A percentile compares a stretch with the other conserved stretches of the same genome.
phyloP scores from a whole-genome alignment of 257 asterid genomes.

The Rauvolfia tetraphylla region DNA sequence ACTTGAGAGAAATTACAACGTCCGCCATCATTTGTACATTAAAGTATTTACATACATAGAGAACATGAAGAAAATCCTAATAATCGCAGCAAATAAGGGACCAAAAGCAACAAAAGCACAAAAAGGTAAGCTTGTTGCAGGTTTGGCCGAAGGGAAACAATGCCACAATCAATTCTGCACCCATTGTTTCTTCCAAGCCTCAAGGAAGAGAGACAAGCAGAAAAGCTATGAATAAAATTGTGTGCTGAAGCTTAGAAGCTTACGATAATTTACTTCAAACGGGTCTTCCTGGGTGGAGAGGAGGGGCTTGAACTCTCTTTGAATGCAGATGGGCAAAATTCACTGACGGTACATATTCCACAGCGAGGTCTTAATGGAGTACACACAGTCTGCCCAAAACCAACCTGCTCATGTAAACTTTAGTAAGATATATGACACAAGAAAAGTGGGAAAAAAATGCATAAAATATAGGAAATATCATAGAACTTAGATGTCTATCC shows the following conservation, averaged over 20 bases:
- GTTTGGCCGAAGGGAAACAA: neutral
- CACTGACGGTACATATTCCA: constrained; percentile 55
- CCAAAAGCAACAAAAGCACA: neutral
- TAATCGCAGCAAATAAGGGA: neutral
- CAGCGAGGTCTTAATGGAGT: constrained; percentile 90
- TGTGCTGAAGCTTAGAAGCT: neutral
- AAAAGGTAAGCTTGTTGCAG: neutral
- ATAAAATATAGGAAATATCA: neutral
- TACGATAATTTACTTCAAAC: constrained; percentile 12
- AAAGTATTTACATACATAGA: no score
- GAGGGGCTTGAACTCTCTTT: constrained; percentile 56
- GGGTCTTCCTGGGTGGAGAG: constrained; percentile 41
- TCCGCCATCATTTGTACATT: no score
- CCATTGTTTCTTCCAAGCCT: neutral
- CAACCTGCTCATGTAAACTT: constrained; percentile 44
- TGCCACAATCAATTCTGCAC: neutral
- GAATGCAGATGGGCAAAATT: constrained; percentile 82
- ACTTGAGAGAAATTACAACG: no score
- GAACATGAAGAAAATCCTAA: neutral
- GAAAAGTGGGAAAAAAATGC: neutral
- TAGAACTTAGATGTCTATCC: neutral
- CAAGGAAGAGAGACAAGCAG: neutral
- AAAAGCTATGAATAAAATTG: neutral
- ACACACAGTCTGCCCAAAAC: constrained; percentile 95
- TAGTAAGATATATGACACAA: neutral